Percentiles rank a stretch among this genome's conserved stretches.
These are phyloP conservation scores for Termitomyces titanicus DNA, from an alignment of 768 basidiomycete genomes.

Conservation along the genomic window DNA sequence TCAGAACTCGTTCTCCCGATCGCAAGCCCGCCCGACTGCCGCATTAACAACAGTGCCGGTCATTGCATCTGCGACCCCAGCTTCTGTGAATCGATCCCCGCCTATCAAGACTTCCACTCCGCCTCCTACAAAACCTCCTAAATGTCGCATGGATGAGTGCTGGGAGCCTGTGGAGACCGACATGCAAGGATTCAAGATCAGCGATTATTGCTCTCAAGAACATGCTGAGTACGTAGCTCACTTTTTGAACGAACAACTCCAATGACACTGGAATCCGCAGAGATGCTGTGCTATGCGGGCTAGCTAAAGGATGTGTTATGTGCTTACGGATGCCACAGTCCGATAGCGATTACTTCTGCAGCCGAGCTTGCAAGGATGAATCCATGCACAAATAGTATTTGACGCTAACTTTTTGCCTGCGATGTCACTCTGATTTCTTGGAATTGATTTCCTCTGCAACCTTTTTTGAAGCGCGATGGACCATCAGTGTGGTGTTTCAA, in stretches of 20 bases:
- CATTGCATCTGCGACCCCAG: neutral
- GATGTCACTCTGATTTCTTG: neutral
- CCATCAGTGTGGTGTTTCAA: neutral
- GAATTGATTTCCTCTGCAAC: neutral
- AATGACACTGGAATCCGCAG: conserved; percentile 27
- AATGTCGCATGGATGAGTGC: conserved; percentile 56
- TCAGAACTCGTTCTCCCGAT: conserved; percentile 22
- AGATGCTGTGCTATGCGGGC: conserved; percentile 52
- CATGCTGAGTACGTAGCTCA: conserved; percentile 55
- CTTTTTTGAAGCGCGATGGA: neutral
- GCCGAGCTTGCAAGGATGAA: conserved; percentile 53
- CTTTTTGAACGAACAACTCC: conserved; percentile 7
- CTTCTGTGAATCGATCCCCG: conserved; percentile 11
- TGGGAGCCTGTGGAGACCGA: conserved; percentile 54
- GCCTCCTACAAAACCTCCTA: conserved; percentile 18
- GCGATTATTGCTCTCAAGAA: conserved; percentile 55
- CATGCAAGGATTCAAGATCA: conserved; percentile 44
- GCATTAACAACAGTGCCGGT: neutral
- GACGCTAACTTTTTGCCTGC: too few species aligned
- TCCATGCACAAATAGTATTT: conserved; percentile 46
- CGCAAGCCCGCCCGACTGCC: neutral
- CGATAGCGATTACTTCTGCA: conserved; percentile 60
- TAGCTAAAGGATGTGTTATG: conserved; percentile 59
- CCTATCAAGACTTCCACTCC: neutral
- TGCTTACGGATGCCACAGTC: conserved; percentile 59